phyloP scores from a whole-genome alignment of 2,329 filamentous ascomycete species.

The Colletotrichum sp. region DNA sequence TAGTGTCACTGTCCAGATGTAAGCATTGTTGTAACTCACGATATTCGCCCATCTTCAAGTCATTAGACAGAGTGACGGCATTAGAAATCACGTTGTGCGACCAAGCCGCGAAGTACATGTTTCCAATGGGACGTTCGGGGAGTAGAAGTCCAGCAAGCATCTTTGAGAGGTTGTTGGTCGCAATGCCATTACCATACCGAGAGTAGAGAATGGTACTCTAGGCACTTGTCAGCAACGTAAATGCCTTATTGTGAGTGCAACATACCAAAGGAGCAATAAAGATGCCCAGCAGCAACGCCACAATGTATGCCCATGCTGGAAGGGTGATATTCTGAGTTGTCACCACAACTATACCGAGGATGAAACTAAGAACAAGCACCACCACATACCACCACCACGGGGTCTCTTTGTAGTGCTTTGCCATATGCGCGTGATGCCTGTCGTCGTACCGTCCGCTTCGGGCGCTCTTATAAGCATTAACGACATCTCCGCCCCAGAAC shows the following conservation, averaged over 20 bases:
- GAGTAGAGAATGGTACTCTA: slow-evolving; percentile 58
- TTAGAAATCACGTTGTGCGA: slow-evolving; percentile 61
- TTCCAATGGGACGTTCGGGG: slow-evolving; percentile 56
- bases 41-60: slow-evolving; percentile 65
- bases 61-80: slow-evolving; percentile 53
- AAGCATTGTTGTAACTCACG: slow-evolving; percentile 36
- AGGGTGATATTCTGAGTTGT: slow-evolving; percentile 51
- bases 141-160: slow-evolving; percentile 59
- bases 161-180: slow-evolving; percentile 63
- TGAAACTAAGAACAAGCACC: slow-evolving; percentile 46
- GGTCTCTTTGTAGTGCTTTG: slow-evolving; percentile 55
- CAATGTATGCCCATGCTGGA: slow-evolving; percentile 51
- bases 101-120: slow-evolving; percentile 65
- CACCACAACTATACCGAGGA: slow-evolving; percentile 51
- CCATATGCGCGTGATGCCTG: slow-evolving; percentile 57
- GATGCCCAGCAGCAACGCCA: slow-evolving; percentile 46
- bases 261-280: slow-evolving; percentile 56
- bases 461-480: slow-evolving; percentile 50
- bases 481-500: slow-evolving; percentile 62
- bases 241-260: neutral
- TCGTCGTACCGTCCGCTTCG: slow-evolving; percentile 49
- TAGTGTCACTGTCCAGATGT: slow-evolving; percentile 20
- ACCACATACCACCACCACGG: slow-evolving; percentile 52
- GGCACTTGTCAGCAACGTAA: neutral
- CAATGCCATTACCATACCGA: slow-evolving; percentile 60